A percentile compares a stretch with the other conserved stretches of the same genome.
Evolutionary conservation across 1,284 basidiomycete genomes (phyloP).

Genomic region (Sporisorium scitamineum): DNA sequence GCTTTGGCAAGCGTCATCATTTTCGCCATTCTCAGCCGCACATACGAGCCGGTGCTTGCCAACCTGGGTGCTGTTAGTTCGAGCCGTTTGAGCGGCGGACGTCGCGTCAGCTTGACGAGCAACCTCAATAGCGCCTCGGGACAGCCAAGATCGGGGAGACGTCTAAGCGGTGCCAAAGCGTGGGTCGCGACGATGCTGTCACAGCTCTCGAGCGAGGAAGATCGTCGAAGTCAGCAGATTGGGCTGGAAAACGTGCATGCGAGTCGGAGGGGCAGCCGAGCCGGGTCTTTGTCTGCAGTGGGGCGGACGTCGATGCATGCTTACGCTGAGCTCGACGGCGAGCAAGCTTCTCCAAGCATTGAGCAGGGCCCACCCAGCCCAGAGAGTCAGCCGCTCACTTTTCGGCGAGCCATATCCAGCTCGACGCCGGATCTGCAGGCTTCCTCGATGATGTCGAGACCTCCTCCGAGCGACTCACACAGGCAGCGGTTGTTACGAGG

Average conservation of each 20-base stretch:
- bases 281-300: slow-evolving; percentile 8
- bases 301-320: slow-evolving; percentile 17
- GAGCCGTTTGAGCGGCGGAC: slow-evolving; percentile 11
- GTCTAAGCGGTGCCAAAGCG: slow-evolving; percentile 18
- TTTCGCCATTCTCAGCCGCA: slow-evolving; percentile 33
- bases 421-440: slow-evolving; percentile 24
- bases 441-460: too few species aligned
- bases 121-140: not conserved
- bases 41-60: slow-evolving; percentile 39
- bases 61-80: slow-evolving; percentile 9
- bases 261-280: slow-evolving; percentile 5
- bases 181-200: slow-evolving; percentile 25
- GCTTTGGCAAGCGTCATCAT: slow-evolving; percentile 28
- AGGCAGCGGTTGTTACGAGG: slow-evolving; percentile 14
- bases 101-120: slow-evolving; percentile 9
- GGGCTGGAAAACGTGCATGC: slow-evolving; percentile 13
- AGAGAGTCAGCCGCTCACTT: slow-evolving; percentile 14
- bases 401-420: slow-evolving; percentile 10
- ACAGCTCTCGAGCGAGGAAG: slow-evolving; percentile 16
- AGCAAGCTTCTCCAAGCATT: not conserved
- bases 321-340: slow-evolving; percentile 28
- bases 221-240: slow-evolving; percentile 17
- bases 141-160: not conserved
- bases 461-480: slow-evolving; percentile 16
- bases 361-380: slow-evolving; percentile 10